Conservation (phyloP, 169 alveolate species). For the Amoebophrya sp. region DNA sequence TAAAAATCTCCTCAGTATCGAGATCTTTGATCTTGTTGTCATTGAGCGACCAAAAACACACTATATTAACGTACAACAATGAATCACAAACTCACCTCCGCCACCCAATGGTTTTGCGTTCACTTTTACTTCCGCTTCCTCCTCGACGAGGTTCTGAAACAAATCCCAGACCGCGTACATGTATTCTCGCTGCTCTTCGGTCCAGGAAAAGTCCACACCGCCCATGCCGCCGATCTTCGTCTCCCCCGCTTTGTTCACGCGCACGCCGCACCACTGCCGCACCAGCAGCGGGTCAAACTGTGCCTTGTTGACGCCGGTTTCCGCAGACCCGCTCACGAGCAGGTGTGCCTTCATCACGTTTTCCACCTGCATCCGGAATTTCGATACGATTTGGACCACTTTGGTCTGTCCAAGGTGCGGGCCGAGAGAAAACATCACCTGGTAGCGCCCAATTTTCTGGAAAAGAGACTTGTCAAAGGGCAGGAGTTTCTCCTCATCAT, state of each 20-base stretch:
- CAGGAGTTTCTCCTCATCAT: neutral
- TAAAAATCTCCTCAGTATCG: no score
- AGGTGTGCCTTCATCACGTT: neutral
- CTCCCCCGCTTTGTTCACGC: neutral
- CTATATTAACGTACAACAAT: no score
- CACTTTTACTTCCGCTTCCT: neutral
- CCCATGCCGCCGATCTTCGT: neutral
- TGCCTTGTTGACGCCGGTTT: neutral
- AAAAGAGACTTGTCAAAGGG: neutral
- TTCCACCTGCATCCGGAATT: neutral
- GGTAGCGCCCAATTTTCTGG: neutral
- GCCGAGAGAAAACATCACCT: neutral
- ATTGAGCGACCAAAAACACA: no score
- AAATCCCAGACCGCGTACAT: neutral
- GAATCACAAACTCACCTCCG: neutral
- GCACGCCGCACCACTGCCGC: neutral
- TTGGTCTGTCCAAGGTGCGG: neutral
- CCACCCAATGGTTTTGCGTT: neutral
- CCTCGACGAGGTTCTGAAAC: neutral
- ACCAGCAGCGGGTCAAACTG: neutral
- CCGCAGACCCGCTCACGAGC: neutral
- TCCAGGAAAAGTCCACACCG: neutral
- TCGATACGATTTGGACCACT: neutral
- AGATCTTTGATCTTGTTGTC: no score
- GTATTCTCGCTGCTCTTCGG: neutral